phyloP scores from a whole-genome alignment of 1,284 basidiomycete species.

The Papiliotrema laurentii region DNA sequence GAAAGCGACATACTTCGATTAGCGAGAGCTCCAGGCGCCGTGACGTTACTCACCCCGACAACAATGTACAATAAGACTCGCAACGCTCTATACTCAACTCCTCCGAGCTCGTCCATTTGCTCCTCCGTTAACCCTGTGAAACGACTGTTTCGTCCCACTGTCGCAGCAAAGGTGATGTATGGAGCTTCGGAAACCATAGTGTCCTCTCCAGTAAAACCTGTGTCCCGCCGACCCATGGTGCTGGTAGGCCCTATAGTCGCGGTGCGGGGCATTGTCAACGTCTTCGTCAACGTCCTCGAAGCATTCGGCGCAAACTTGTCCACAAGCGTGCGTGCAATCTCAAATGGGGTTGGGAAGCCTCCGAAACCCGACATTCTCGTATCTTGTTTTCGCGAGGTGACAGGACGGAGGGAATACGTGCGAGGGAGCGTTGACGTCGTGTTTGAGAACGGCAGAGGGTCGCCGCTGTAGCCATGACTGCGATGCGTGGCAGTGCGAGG shows the following conservation, averaged over 20 bases:
- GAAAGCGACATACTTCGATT: slow-evolving; percentile 64
- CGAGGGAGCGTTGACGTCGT: slow-evolving; percentile 39
- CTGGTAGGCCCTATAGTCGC: slow-evolving; percentile 57
- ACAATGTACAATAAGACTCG: slow-evolving; percentile 74
- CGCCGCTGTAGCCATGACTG: slow-evolving; percentile 18
- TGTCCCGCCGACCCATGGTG: slow-evolving; percentile 54
- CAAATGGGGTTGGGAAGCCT: slow-evolving; percentile 80
- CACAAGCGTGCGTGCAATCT: slow-evolving; percentile 55
- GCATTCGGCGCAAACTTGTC: slow-evolving; percentile 58
- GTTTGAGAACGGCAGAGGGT: slow-evolving; percentile 16
- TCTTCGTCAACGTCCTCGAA: slow-evolving; percentile 56
- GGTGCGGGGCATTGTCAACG: slow-evolving; percentile 68
- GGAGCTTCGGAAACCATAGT: slow-evolving; percentile 54
- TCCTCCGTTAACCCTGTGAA: slow-evolving; percentile 75
- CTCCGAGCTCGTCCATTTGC: slow-evolving; percentile 86
- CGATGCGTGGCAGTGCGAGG: slow-evolving; percentile 40
- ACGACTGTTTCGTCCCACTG: slow-evolving; percentile 81
- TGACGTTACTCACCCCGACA: slow-evolving; percentile 52
- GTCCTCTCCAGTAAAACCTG: slow-evolving; percentile 48
- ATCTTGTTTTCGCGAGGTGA: slow-evolving; percentile 33
- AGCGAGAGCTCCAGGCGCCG: slow-evolving; percentile 22
- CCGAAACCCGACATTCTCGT: slow-evolving; percentile 57
- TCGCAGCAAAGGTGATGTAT: slow-evolving; percentile 80
- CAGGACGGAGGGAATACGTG: slow-evolving; percentile 44
- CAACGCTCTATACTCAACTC: slow-evolving; percentile 89